Conservation (phyloP, 352 stramenopile species). For the Globisporangium nagaii region DNA sequence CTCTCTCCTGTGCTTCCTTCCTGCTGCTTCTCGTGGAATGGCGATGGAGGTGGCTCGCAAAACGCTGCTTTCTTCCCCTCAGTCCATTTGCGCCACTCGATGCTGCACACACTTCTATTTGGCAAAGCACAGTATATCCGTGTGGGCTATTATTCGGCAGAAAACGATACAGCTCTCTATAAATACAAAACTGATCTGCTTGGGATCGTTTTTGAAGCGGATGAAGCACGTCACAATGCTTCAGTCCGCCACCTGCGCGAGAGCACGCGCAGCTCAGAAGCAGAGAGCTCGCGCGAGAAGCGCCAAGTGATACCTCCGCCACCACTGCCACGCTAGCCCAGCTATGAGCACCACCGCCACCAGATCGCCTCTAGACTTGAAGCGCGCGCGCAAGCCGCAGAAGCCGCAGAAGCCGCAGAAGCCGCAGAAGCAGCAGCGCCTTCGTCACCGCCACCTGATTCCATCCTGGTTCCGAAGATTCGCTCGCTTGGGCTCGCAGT, state of each 20-base stretch:
- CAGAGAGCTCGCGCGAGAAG: neutral
- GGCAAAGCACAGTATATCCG: no score
- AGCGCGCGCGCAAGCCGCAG: neutral
- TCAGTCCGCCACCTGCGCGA: no score
- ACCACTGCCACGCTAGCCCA: neutral
- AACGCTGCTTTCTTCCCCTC: no score
- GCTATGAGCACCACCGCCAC: neutral
- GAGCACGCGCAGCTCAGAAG: neutral
- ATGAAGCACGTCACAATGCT: no score
- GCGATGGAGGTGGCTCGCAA: neutral
- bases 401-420: neutral
- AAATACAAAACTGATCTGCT: no score
- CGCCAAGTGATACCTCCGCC: neutral
- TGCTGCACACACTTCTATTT: neutral
- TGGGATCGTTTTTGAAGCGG: no score
- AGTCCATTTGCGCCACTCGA: neutral
- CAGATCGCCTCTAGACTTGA: neutral
- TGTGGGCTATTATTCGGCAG: no score
- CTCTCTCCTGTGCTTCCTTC: neutral
- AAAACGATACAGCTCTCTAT: no score
- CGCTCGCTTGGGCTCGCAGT: slow-evolving; percentile 1
- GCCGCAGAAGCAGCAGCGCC: neutral
- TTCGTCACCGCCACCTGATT: neutral
- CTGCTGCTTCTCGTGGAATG: neutral
- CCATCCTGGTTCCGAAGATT: slow-evolving; percentile 2